Percentiles rank a stretch among this genome's conserved stretches.
These are phyloP conservation scores for Fusarium poae DNA, from an alignment of 2,329 filamentous ascomycete genomes.

Conservation along the genomic window DNA sequence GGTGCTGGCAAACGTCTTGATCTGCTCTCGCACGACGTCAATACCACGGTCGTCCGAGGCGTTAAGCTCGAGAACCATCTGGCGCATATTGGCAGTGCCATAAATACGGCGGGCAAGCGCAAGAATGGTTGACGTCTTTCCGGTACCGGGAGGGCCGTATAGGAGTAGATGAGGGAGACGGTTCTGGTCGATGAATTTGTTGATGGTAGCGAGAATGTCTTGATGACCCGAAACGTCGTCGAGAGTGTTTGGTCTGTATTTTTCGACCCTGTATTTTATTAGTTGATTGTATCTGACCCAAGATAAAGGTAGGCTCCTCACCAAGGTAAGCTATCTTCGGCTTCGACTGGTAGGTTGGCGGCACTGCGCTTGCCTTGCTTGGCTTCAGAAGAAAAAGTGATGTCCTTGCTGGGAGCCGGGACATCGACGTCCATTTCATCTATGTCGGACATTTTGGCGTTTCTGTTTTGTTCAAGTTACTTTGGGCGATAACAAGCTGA, in stretches of 20 bases:
- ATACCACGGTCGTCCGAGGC: constrained; percentile 98
- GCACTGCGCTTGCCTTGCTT: constrained; percentile 92
- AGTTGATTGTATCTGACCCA: neutral
- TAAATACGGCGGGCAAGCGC: constrained; percentile 95
- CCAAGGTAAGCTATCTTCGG: constrained; percentile 95
- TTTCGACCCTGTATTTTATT: constrained; percentile 80
- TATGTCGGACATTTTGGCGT: constrained; percentile 67
- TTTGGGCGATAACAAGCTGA: neutral
- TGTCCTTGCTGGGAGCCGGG: constrained; percentile 61
- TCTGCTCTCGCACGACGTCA: constrained; percentile 97
- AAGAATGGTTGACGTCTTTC: constrained; percentile 96
- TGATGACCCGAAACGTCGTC: constrained; percentile 96
- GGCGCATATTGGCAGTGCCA: constrained; percentile 89
- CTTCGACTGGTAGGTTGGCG: constrained; percentile 92
- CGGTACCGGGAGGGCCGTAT: constrained; percentile 95
- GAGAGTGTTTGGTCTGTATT: constrained; percentile 90
- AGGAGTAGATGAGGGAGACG: constrained; percentile 94
- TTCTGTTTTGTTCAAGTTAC: neutral
- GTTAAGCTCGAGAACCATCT: constrained; percentile 98
- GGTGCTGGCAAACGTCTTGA: constrained; percentile 98
- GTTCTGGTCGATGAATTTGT: constrained; percentile 96
- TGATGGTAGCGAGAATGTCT: constrained; percentile 97
- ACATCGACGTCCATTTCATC: constrained; percentile 73
- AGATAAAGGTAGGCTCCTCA: constrained; percentile 54
- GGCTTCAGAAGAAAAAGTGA: constrained; percentile 79